These are phyloP conservation scores for Eucalyptus cloeziana DNA, from an alignment of 345 rosid genomes.

Conservation along the genomic window DNA sequence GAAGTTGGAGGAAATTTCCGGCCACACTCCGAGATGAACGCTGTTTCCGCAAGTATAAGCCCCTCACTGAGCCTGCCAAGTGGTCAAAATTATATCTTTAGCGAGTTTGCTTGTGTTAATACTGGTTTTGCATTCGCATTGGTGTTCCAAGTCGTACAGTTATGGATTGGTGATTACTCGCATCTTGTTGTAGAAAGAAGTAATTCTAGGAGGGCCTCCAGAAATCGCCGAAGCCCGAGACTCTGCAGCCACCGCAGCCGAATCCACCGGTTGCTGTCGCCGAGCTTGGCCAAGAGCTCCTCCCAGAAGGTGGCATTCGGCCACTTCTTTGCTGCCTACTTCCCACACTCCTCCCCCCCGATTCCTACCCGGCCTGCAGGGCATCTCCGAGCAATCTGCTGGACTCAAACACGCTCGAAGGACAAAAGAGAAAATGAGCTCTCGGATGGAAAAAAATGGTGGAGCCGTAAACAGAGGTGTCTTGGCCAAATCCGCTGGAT, in stretches of 20 bases:
- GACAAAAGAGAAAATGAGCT: neutral
- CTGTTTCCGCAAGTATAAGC: conserved; percentile 70
- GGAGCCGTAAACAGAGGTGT: neutral
- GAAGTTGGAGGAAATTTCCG: conserved; percentile 61
- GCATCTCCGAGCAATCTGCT: neutral
- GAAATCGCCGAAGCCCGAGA: too few relatives aligned
- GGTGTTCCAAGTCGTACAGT: too few relatives aligned
- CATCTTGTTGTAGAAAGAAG: conserved; percentile 21
- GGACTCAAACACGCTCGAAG: too few relatives aligned
- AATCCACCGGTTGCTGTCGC: neutral
- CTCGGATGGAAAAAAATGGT: neutral
- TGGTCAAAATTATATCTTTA: conserved; percentile 22
- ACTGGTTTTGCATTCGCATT: neutral
- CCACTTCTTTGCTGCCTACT: too few relatives aligned
- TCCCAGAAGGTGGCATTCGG: neutral
- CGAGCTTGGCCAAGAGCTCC: neutral
- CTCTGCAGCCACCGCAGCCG: too few relatives aligned
- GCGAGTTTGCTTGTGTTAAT: neutral
- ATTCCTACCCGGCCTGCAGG: neutral
- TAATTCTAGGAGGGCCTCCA: conserved; percentile 52
- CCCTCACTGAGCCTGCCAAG: conserved; percentile 63
- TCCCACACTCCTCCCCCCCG: fast-evolving
- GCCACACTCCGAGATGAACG: conserved; percentile 79
- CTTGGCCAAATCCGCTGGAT: neutral
- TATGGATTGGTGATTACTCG: neutral